Conservation (phyloP, 257 asterid species). For the Salvia miltiorrhiza region DNA sequence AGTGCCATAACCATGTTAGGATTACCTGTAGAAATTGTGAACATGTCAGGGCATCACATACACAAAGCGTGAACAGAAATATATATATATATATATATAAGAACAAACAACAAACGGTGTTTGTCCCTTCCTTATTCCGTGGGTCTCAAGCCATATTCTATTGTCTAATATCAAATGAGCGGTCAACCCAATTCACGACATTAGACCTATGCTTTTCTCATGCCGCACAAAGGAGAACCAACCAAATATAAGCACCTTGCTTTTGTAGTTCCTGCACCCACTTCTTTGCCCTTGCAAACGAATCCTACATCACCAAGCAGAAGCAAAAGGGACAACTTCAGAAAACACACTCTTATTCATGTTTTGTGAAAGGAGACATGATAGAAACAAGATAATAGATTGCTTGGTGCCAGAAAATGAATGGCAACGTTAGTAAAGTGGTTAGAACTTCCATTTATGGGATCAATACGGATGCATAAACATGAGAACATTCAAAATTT, state of each 20-base stretch:
- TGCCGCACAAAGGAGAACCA: not conserved
- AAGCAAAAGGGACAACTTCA: constrained; percentile 3
- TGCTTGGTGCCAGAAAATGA: not conserved
- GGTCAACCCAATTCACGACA: not conserved
- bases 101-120: not conserved
- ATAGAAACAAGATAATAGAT: not conserved
- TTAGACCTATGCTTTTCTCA: not conserved
- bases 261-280: constrained; percentile 98
- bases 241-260: constrained; percentile 58
- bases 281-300: constrained; percentile 84
- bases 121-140: constrained; percentile 3
- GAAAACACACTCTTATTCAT: not conserved
- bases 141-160: not conserved
- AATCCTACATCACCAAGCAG: constrained; percentile 50
- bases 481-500: not conserved
- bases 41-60: constrained; percentile 1
- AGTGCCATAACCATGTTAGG: constrained; percentile 91
- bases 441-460: not conserved
- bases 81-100: not conserved
- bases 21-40: constrained; percentile 49
- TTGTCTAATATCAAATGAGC: not conserved
- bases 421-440: constrained; percentile 1
- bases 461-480: constrained; percentile 2
- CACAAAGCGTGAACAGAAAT: not conserved
- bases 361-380: not conserved